Conservation (phyloP, 345 rosid genomes). For the Brassica juncea region DNA sequence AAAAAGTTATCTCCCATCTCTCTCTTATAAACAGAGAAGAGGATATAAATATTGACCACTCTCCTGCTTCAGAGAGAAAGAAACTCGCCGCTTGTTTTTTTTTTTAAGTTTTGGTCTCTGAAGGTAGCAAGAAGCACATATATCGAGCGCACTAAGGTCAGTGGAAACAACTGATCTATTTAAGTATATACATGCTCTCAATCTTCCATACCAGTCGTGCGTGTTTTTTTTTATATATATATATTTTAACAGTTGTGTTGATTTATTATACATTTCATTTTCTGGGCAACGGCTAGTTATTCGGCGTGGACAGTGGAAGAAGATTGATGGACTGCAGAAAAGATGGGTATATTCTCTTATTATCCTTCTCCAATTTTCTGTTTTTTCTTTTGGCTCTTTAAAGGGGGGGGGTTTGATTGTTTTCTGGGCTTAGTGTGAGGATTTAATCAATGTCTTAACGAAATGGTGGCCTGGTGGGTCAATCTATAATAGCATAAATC, state of each 20-base stretch:
- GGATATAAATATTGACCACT: neutral
- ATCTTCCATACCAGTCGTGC: neutral
- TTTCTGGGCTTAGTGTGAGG: neutral
- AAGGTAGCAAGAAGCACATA: neutral
- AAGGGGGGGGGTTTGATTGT: neutral
- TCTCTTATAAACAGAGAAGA: neutral
- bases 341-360: neutral
- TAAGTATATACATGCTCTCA: neutral
- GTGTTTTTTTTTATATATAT: neutral
- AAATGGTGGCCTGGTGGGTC: too few relatives aligned
- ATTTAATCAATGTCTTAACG: too few relatives aligned
- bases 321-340: neutral
- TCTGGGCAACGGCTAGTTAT: neutral
- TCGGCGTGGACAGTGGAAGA: neutral
- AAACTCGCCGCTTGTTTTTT: neutral
- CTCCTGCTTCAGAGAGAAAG: neutral
- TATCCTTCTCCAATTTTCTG: neutral
- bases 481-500: too few relatives aligned
- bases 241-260: neutral
- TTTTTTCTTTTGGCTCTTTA: neutral
- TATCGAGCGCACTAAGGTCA: neutral
- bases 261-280: neutral
- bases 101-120: too few relatives aligned
- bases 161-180: neutral
- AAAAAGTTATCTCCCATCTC: neutral